Percentiles rank a stretch among this genome's conserved stretches.
Conservation (phyloP, 345 rosid species). For the Erysimum cheiranthoides region DNA sequence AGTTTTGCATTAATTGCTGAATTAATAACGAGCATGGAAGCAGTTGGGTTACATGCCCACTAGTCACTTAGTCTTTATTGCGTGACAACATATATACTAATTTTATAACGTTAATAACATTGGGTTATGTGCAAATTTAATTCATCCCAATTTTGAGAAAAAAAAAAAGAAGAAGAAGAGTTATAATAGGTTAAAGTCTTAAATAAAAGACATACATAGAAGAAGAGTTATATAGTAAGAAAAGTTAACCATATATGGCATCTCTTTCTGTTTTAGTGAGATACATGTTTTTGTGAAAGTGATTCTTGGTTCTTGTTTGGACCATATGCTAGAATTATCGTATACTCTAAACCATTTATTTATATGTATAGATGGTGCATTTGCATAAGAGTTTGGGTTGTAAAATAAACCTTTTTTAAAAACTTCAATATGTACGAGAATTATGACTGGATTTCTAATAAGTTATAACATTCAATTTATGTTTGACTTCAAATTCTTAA, state of each 20-base stretch:
- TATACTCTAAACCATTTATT: neutral
- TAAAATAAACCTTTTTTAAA: neutral
- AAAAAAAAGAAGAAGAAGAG: neutral
- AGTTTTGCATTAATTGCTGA: slow-evolving; percentile 44
- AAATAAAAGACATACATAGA: neutral
- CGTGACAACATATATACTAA: slow-evolving; percentile 24
- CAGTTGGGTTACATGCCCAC: slow-evolving; percentile 47
- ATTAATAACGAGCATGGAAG: slow-evolving; percentile 37
- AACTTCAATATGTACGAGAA: neutral
- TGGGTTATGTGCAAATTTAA: slow-evolving; percentile 30
- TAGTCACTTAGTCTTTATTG: slow-evolving; percentile 42
- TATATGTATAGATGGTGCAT: neutral
- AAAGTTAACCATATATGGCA: neutral
- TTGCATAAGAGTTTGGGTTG: neutral
- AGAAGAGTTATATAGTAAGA: neutral
- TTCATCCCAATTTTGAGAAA: neutral
- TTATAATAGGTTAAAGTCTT: neutral
- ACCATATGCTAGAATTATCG: slow-evolving; percentile 16
- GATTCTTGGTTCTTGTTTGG: slow-evolving; percentile 1
- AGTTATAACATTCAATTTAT: neutral
- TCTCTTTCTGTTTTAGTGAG: slow-evolving; percentile 5
- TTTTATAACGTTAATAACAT: slow-evolving; percentile 33
- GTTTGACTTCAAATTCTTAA: neutral
- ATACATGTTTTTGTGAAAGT: slow-evolving; percentile 15
- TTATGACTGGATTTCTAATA: neutral